Base-by-base conservation (phyloP, 73 alveolate species). In the Paramecium caudatum region DNA sequence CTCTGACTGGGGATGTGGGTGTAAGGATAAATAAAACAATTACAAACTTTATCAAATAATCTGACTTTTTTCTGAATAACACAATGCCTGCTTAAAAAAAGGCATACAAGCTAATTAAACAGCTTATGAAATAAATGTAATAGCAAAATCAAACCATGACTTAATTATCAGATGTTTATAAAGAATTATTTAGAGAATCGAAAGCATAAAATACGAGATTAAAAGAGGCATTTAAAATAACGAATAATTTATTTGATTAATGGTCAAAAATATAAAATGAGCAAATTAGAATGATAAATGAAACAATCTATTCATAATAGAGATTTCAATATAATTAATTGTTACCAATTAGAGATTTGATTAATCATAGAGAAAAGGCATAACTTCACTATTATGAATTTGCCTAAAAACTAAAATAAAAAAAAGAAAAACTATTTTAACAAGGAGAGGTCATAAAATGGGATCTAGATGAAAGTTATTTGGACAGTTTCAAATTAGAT, bases 371-470 rank as follows among this genome's bases (percentile, higher is more conserved):
- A 8, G 50, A 68, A 34, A 32, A 68, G 5, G 10, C 3, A 25
- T n/a, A 68, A 32, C 8, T 12, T n/a, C 3, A 13, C 10, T 8
- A 32, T 1, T 68, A 10, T 34, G 84, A 68, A 3, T 37, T 68
- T 15, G 30, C 47, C 25, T 32, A 37, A 17, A 30, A 63, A 68
- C 16, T 68, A 37, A 68, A 68, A 34, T 1, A 15, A 7, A 68
- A 68, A 37, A 68, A 68, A 16, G 84, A 68, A 34, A 68, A 68
- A 68, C 13, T 68, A 37, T 68, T n/a, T 37, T 8, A 68, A 68
- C 15, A 68, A 37, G 55, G 55, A 0, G 84, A 68, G 9, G 50
- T 68, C 12, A 43, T 32, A 9, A 68, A 33, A 68, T 68, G 84
- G 61, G 84, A 68, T 68, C 3, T 30, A 37, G 84, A 68, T 68